Evolutionary conservation across 257 asterid species (phyloP).

Genomic region (Plantago ovata): DNA sequence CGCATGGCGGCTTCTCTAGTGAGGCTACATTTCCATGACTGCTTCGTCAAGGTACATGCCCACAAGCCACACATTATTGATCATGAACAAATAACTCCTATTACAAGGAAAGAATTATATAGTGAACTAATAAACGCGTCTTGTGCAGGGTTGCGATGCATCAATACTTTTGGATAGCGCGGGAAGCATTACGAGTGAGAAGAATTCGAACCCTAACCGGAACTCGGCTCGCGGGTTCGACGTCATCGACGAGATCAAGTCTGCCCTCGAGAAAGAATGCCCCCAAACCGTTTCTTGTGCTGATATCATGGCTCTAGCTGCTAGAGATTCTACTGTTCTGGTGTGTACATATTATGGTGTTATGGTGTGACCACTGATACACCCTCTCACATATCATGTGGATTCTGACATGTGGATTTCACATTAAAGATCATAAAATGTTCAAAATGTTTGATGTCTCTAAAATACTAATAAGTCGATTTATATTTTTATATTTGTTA

Average conservation of each 20-base stretch:
- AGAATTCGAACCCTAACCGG: slow-evolving; percentile 40
- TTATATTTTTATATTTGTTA: not conserved
- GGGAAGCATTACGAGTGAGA: slow-evolving; percentile 31
- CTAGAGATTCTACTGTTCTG: slow-evolving; percentile 44
- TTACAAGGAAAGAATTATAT: not conserved
- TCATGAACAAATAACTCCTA: not conserved
- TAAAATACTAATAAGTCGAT: not conserved
- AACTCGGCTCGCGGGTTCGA: slow-evolving; percentile 51
- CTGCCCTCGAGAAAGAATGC: slow-evolving; percentile 36
- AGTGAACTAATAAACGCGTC: not conserved
- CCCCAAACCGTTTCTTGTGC: slow-evolving; percentile 54
- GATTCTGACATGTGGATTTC: too few species aligned
- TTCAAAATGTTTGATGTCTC: not conserved
- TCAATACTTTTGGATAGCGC: slow-evolving; percentile 43
- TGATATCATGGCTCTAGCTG: slow-evolving; percentile 43
- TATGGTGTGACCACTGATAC: too few species aligned
- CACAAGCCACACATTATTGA: not conserved
- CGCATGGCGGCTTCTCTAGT: slow-evolving; percentile 59
- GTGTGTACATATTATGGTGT: too few species aligned
- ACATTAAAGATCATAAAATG: not conserved
- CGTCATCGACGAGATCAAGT: slow-evolving; percentile 39
- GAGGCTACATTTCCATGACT: slow-evolving; percentile 58
- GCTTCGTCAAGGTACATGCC: slow-evolving; percentile 39
- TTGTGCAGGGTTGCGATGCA: slow-evolving; percentile 55
- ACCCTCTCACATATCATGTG: too few species aligned